Conservation (phyloP, 164 flowering plant genomes). For the Vitis amurensis region DNA sequence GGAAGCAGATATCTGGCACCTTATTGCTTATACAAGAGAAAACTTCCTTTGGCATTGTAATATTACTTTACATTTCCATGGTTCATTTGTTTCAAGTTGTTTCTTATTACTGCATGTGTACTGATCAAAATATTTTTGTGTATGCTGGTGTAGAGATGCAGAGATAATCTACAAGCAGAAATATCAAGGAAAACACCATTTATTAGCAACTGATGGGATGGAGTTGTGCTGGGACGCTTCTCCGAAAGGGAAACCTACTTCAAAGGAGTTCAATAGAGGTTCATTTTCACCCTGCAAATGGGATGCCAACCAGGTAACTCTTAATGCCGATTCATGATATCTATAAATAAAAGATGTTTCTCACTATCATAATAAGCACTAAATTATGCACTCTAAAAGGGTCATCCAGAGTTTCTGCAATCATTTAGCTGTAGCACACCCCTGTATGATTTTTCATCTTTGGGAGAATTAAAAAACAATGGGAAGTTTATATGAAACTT, state of each 20-base stretch:
- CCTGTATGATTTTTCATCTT: no score
- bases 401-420: no score
- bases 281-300: constrained; percentile 58
- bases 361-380: background rate
- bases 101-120: background rate
- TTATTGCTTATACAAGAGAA: constrained; percentile 57
- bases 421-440: no score
- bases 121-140: background rate
- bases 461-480: no score
- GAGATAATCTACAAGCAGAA: constrained; percentile 22
- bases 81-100: background rate
- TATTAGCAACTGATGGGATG: constrained; percentile 28
- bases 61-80: constrained; percentile 9
- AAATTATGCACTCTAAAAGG: no score
- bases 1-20: constrained; percentile 31
- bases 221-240: constrained; percentile 68
- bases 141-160: constrained; percentile 42
- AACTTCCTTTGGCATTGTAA: constrained; percentile 40
- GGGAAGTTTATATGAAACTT: no score
- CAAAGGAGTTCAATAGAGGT: constrained; percentile 33
- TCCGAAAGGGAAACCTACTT: constrained; percentile 44
- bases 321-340: background rate
- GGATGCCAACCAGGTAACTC: constrained; percentile 66
- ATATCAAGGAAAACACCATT: constrained; percentile 43
- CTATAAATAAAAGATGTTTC: background rate